Evolutionary conservation across 768 basidiomycete species (phyloP).

Genomic region (Goffeauzyma gilvescens): DNA sequence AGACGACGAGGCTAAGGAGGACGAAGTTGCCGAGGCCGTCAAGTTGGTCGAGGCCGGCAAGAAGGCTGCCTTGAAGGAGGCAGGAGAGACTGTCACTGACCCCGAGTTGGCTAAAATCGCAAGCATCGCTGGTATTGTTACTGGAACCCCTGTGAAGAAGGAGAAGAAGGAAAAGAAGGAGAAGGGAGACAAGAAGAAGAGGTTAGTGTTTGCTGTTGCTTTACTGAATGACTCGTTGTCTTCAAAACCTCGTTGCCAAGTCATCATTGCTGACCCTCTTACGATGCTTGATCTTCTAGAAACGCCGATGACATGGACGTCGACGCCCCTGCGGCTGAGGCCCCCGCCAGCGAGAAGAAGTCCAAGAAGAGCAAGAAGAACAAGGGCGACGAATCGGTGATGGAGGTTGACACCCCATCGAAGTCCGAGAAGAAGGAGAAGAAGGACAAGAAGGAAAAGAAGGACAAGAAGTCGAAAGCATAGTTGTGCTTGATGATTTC

Average conservation of each 20-base stretch:
- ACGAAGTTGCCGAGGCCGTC: conserved; percentile 21
- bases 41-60: conserved; percentile 27
- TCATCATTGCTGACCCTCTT: background rate
- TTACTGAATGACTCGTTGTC: too few species aligned
- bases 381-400: conserved; percentile 3
- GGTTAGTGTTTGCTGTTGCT: too few species aligned
- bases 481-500: conserved; percentile 4
- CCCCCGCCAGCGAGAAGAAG: conserved; percentile 5
- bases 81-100: conserved; percentile 13
- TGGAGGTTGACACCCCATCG: conserved; percentile 4
- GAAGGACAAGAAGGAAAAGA: conserved; percentile 18
- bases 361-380: conserved; percentile 16
- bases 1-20: conserved; percentile 43
- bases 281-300: background rate
- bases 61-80: conserved; percentile 10
- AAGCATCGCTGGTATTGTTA: conserved; percentile 6
- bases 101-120: conserved; percentile 28
- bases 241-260: too few species aligned
- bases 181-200: conserved; percentile 17
- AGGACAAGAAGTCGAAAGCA: conserved; percentile 28
- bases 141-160: conserved; percentile 10
- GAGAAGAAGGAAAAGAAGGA: conserved; percentile 22
- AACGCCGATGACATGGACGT: conserved; percentile 7
- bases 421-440: conserved; percentile 16
- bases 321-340: conserved; percentile 4